Evolutionary conservation across 345 rosid genomes (phyloP).

Genomic region (Hypericum perforatum): DNA sequence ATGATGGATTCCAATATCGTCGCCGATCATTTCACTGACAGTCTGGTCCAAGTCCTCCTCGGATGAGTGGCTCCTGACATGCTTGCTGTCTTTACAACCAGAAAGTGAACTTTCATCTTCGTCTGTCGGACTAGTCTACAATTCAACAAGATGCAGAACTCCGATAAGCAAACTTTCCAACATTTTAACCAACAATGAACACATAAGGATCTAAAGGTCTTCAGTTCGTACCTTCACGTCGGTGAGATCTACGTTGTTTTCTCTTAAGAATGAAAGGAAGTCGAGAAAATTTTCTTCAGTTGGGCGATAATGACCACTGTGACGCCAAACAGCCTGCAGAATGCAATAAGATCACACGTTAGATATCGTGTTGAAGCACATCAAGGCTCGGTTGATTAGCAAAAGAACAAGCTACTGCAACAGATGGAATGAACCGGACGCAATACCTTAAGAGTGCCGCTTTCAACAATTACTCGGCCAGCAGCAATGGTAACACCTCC

Average conservation of each 20-base stretch:
- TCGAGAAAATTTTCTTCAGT: conserved; percentile 74
- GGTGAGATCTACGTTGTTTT: conserved; percentile 65
- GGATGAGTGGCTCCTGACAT: conserved; percentile 48
- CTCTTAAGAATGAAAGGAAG: conserved; percentile 56
- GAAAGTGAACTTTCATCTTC: conserved; percentile 34
- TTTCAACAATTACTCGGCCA: conserved; percentile 57
- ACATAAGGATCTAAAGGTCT: not conserved
- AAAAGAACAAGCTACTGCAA: too few relatives aligned
- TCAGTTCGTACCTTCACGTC: conserved; percentile 53
- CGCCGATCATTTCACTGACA: conserved; percentile 23
- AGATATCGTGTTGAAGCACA: too few relatives aligned
- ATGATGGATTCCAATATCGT: conserved; percentile 17
- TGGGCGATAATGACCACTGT: conserved; percentile 96
- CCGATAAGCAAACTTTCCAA: not conserved
- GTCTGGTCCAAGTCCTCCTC: conserved; percentile 35
- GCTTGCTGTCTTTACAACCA: conserved; percentile 38
- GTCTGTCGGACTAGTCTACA: conserved; percentile 63
- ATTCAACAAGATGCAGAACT: conserved; percentile 8
- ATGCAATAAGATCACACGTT: not conserved
- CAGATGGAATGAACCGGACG: too few relatives aligned
- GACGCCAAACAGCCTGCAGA: conserved; percentile 88
- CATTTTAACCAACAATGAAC: not conserved
- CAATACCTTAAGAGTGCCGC: conserved; percentile 55
- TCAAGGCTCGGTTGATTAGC: too few relatives aligned
- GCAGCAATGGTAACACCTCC: conserved; percentile 86